A percentile compares a stretch with the other conserved stretches of the same genome.
Evolutionary conservation across 768 basidiomycete genomes (phyloP).

Genomic region (Galerina marginata): DNA sequence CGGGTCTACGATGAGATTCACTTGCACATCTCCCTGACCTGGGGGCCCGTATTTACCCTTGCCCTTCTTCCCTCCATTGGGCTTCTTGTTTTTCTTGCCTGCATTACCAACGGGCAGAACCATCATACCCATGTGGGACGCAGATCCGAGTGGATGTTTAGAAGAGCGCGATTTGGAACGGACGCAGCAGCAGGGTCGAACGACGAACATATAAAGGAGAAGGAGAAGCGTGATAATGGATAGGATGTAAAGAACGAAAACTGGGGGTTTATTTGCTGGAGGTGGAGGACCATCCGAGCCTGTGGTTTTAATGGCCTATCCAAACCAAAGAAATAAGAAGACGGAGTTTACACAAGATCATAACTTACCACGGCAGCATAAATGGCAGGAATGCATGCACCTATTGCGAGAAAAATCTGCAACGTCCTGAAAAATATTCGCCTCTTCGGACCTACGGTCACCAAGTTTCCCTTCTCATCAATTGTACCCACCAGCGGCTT

Average conservation of each 20-base stretch:
- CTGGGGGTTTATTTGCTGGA: slow-evolving; percentile 54
- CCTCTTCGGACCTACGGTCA: slow-evolving; percentile 68
- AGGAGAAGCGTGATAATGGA: slow-evolving; percentile 58
- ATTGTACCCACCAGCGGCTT: slow-evolving; percentile 63
- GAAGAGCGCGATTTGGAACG: slow-evolving; percentile 23
- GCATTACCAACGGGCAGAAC: slow-evolving; percentile 57
- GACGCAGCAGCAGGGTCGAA: slow-evolving; percentile 62
- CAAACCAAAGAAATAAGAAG: slow-evolving; percentile 11
- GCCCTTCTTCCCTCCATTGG: slow-evolving; percentile 44
- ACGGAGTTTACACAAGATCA: background rate
- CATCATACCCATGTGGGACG: slow-evolving; percentile 68
- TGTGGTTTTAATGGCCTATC: slow-evolving; percentile 59
- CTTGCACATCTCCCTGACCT: slow-evolving; percentile 59
- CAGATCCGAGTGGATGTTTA: slow-evolving; percentile 31
- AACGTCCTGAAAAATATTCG: slow-evolving; percentile 52
- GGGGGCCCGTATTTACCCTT: slow-evolving; percentile 42
- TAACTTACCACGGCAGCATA: slow-evolving; percentile 66
- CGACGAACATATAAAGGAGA: slow-evolving; percentile 58
- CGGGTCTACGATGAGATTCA: slow-evolving; percentile 77
- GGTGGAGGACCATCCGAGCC: slow-evolving; percentile 52
- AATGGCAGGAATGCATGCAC: slow-evolving; percentile 58
- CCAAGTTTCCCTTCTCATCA: slow-evolving; percentile 58
- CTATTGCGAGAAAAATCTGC: slow-evolving; percentile 56
- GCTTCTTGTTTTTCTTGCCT: slow-evolving; percentile 38
- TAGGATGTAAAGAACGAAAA: slow-evolving; percentile 61